A percentile compares a stretch with the other conserved stretches of the same genome.
Evolutionary conservation across 306 rosid genomes (phyloP).

Genomic region (Carpinus viminea): DNA sequence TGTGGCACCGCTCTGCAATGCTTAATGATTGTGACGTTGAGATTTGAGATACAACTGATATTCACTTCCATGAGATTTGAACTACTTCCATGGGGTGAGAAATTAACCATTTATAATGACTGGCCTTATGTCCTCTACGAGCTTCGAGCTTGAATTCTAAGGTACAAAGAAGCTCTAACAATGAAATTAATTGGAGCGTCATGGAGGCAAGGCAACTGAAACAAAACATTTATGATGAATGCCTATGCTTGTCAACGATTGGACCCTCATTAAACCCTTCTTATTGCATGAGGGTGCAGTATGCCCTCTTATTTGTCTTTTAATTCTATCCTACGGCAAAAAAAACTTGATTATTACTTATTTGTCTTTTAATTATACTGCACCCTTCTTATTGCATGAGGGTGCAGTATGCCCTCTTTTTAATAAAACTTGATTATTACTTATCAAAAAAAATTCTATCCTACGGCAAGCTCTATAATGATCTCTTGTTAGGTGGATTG

Average conservation of each 20-base stretch:
- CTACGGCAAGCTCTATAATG: background rate
- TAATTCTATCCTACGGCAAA: background rate
- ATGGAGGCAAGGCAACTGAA: slow-evolving; percentile 3
- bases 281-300: background rate
- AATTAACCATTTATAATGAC: background rate
- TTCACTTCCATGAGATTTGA: slow-evolving; percentile 18
- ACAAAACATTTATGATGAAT: background rate
- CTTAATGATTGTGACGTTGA: background rate
- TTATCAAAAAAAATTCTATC: no score
- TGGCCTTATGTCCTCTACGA: background rate
- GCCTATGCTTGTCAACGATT: background rate
- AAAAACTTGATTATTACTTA: no score
- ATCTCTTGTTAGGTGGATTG: background rate
- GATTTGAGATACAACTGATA: slow-evolving; percentile 25
- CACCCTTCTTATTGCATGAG: no score
- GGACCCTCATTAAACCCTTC: background rate
- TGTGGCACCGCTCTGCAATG: background rate
- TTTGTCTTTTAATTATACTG: no score
- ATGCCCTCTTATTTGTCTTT: background rate
- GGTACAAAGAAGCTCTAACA: background rate
- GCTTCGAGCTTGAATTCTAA: background rate
- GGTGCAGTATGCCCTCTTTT: no score
- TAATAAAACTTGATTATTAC: no score
- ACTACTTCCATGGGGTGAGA: slow-evolving; percentile 3
- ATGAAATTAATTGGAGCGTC: background rate